Percentiles rank a stretch among this genome's conserved stretches.
Evolutionary conservation across 1,284 basidiomycete genomes (phyloP).

Genomic region (Bjerkandera adusta): DNA sequence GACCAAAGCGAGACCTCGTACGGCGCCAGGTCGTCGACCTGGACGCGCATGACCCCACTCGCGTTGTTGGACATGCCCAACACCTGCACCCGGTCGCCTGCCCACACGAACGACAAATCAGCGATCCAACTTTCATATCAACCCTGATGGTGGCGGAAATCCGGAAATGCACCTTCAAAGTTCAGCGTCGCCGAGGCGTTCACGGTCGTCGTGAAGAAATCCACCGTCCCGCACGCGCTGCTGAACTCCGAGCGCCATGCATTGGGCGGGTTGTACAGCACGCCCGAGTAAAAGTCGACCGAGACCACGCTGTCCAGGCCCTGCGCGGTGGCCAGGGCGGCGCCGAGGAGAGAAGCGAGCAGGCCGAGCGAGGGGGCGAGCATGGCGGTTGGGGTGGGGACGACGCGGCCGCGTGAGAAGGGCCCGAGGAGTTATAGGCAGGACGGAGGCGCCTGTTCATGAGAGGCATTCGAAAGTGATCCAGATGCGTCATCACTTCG

Average conservation of each 20-base stretch:
- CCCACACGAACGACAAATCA: neutral
- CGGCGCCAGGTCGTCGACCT: constrained; percentile 7
- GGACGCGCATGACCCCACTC: constrained; percentile 10
- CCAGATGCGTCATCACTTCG: neutral
- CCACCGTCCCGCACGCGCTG: constrained; percentile 1
- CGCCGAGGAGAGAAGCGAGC: constrained; percentile 1
- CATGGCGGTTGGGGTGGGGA: constrained; percentile 6
- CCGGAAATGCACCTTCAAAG: constrained; percentile 9
- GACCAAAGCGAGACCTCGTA: constrained; percentile 6
- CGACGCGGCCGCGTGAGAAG: neutral
- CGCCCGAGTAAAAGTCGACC: constrained; percentile 11
- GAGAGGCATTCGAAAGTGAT: neutral
- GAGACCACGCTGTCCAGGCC: constrained; percentile 1
- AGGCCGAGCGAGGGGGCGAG: constrained; percentile 4
- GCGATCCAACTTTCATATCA: neutral
- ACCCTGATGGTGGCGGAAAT: neutral
- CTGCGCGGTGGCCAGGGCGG: neutral
- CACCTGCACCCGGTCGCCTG: constrained; percentile 12
- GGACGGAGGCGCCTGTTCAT: no score
- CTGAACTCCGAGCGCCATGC: constrained; percentile 8
- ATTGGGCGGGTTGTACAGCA: constrained; percentile 4
- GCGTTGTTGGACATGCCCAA: constrained; percentile 9
- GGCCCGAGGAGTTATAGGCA: neutral
- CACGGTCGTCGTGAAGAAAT: constrained; percentile 6
- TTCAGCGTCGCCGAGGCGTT: constrained; percentile 10